These are phyloP conservation scores for Pestalotiopsis sp. DNA, from an alignment of 2,329 filamentous ascomycete species.

Conservation along the genomic window DNA sequence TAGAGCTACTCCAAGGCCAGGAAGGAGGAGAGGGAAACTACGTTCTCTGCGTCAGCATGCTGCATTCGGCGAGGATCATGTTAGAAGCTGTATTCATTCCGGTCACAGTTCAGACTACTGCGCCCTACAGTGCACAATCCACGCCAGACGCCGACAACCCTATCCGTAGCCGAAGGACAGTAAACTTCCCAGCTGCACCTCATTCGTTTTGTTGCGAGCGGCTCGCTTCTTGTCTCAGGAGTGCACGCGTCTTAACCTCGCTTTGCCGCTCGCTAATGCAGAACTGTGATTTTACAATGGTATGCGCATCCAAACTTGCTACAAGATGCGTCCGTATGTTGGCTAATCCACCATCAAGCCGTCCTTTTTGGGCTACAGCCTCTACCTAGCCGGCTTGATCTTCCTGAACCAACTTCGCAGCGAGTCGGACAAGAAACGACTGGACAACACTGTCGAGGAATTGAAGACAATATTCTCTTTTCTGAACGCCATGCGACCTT, in stretches of 20 bases:
- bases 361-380: background rate
- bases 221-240: background rate
- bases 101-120: background rate
- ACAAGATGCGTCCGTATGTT: background rate
- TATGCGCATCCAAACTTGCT: background rate
- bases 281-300: background rate
- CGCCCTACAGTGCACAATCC: background rate
- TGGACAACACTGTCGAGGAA: background rate
- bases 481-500: background rate
- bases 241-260: background rate
- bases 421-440: background rate
- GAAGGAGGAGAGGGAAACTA: background rate
- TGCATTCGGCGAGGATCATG: background rate
- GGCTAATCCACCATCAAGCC: background rate
- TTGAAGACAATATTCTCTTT: background rate
- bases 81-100: background rate
- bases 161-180: background rate
- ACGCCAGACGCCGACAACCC: background rate
- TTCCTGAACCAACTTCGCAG: background rate
- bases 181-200: background rate
- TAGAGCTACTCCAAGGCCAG: background rate
- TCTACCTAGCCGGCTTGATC: background rate
- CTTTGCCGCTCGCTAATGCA: background rate
- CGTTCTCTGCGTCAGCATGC: background rate
- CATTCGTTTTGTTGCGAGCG: background rate